Conservation (phyloP, 2,329 filamentous ascomycete species). For the Scedosporium minutisporum region DNA sequence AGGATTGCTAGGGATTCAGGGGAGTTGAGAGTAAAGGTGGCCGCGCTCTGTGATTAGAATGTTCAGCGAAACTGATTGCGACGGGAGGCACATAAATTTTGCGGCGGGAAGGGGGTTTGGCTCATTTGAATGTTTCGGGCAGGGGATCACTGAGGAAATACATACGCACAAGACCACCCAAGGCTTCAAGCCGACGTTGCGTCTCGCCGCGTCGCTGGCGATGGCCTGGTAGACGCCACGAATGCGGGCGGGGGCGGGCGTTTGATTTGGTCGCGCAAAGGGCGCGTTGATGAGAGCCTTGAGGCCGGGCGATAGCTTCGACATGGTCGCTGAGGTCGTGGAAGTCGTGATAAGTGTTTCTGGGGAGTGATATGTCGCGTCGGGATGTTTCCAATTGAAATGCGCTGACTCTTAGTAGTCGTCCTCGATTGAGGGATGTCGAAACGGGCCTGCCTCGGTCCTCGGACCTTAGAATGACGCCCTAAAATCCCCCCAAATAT, state of each 20-base stretch:
- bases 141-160: not conserved
- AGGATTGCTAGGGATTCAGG: constrained; percentile 62
- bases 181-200: constrained; percentile 51
- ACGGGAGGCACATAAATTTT: not conserved
- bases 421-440: not conserved
- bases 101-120: too few species aligned
- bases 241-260: constrained; percentile 55
- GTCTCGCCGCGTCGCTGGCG: constrained; percentile 50
- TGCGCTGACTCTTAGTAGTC: not conserved
- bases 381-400: not conserved
- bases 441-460: not conserved
- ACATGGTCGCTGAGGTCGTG: constrained; percentile 38
- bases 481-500: not conserved
- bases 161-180: constrained; percentile 59
- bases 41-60: constrained; percentile 53
- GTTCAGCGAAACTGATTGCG: not conserved
- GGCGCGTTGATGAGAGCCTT: constrained; percentile 67
- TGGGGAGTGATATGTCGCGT: not conserved
- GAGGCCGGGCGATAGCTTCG: constrained; percentile 60
- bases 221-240: constrained; percentile 55
- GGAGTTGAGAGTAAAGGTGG: constrained; percentile 80
- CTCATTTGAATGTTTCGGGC: too few species aligned
- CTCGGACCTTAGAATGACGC: not conserved
- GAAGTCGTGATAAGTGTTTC: not conserved
- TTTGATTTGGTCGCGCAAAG: constrained; percentile 54